Evolutionary conservation across 495 filamentous ascomycete species (phyloP).

Genomic region (Neurospora sp.): DNA sequence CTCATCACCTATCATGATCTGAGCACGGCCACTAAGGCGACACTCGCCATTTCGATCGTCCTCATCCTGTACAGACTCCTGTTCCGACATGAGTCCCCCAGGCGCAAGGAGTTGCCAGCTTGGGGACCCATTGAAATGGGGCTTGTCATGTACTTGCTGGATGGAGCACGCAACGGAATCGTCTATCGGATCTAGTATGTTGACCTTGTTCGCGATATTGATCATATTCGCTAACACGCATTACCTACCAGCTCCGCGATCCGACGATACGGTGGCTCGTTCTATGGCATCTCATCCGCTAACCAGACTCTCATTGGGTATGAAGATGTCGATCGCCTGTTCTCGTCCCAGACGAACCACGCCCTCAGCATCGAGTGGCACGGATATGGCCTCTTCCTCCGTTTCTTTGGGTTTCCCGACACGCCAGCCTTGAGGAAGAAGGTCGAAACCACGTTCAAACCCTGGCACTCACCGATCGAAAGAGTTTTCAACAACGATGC

Average conservation of each 20-base stretch:
- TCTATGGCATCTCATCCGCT: constrained; percentile 1
- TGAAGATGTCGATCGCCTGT: not conserved
- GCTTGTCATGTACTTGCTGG: not conserved
- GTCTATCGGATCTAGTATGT: not conserved
- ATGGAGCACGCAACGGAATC: not conserved
- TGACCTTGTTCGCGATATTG: no score
- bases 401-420: constrained; percentile 1
- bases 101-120: not conserved
- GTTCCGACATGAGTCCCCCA: not conserved
- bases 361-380: not conserved
- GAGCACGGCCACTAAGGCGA: not conserved
- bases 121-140: not conserved
- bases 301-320: constrained; percentile 2
- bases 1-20: not conserved
- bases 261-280: not conserved
- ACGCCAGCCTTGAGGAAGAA: not conserved
- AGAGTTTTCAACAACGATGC: constrained; percentile 4
- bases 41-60: not conserved
- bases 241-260: not conserved
- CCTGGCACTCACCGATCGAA: not conserved
- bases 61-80: not conserved
- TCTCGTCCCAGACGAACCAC: not conserved
- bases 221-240: not conserved
- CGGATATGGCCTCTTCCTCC: not conserved
- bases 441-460: not conserved